These are phyloP conservation scores for Camelina neglecta DNA, from an alignment of 345 rosid species.

Conservation along the genomic window DNA sequence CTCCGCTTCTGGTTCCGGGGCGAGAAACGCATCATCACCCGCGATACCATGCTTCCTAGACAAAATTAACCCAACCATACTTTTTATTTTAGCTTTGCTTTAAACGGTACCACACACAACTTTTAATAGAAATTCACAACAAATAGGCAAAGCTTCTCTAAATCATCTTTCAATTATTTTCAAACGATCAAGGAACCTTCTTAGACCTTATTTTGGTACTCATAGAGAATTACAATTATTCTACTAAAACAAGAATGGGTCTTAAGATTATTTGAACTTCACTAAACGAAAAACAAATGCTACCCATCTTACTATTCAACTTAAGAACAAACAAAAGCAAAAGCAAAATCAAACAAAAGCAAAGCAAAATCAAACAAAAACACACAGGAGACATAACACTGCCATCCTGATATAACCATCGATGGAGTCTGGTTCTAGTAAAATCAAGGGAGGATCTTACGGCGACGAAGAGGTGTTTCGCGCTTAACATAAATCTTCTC, in stretches of 20 bases:
- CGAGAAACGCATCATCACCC: too few relatives aligned
- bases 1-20: too few relatives aligned
- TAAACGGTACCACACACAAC: neutral
- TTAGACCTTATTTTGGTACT: neutral
- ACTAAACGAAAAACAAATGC: constrained; percentile 33
- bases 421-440: constrained; percentile 15
- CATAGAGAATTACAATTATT: neutral
- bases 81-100: too few relatives aligned
- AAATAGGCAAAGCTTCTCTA: neutral
- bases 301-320: constrained; percentile 38
- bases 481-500: constrained; percentile 88
- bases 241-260: neutral
- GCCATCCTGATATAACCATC: constrained; percentile 21
- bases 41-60: too few relatives aligned
- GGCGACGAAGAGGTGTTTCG: constrained; percentile 83
- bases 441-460: constrained; percentile 74
- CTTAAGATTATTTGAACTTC: constrained; percentile 36
- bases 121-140: neutral
- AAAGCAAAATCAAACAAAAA: constrained; percentile 19
- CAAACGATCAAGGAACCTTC: neutral
- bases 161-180: neutral
- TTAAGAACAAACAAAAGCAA: constrained; percentile 19
- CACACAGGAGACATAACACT: constrained; percentile 23
- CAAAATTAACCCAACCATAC: too few relatives aligned
- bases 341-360: neutral